Percentiles rank a stretch among this genome's conserved stretches.
Evolutionary conservation across 164 flowering plant species (phyloP).

Genomic region (Malania oleifera): DNA sequence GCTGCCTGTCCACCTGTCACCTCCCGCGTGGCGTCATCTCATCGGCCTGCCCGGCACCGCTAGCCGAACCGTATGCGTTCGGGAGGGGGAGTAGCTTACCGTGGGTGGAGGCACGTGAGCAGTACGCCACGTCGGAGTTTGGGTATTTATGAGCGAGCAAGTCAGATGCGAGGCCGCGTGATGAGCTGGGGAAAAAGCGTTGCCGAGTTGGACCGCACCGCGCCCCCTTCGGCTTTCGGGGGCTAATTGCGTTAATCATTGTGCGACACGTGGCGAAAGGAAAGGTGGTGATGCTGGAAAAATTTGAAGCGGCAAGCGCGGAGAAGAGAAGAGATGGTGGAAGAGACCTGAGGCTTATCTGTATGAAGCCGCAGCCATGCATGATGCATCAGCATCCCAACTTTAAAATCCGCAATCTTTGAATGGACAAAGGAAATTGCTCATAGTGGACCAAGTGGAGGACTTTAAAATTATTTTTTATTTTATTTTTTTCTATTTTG

Average conservation of each 20-base stretch:
- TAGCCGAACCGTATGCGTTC: neutral
- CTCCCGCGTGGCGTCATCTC: conserved; percentile 8
- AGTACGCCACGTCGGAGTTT: conserved; percentile 10
- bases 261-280: conserved; percentile 13
- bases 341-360: no score
- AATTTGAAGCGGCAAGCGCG: conserved; percentile 26
- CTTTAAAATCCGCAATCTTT: no score
- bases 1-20: neutral
- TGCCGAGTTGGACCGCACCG: conserved; percentile 21
- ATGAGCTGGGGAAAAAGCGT: conserved; percentile 8
- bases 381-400: no score
- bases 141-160: neutral
- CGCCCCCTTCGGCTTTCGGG: no score
- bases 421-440: no score
- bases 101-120: conserved; percentile 10
- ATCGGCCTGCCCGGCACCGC: conserved; percentile 11
- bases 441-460: no score
- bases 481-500: no score
- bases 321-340: conserved; percentile 16
- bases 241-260: neutral
- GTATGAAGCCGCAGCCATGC: no score
- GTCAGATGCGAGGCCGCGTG: conserved; percentile 16
- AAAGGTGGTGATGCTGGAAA: conserved; percentile 3
- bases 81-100: neutral
- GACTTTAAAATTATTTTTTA: no score